Evolutionary conservation across 257 asterid genomes (phyloP).

Genomic region (Solanum rostratum): DNA sequence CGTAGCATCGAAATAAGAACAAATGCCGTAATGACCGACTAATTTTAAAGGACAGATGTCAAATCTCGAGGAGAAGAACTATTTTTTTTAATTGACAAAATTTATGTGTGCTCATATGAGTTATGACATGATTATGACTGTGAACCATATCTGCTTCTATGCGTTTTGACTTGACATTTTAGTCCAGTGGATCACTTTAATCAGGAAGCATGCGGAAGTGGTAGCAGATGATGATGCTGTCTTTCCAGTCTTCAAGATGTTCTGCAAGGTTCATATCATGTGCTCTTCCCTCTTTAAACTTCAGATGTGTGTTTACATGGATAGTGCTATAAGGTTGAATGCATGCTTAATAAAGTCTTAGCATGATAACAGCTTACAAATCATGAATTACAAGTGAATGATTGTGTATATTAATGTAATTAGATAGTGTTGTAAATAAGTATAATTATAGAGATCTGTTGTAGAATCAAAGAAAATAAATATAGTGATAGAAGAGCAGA

Average conservation of each 20-base stretch:
- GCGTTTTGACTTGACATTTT: background rate
- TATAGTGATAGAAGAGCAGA: too few relatives aligned
- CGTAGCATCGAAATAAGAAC: too few relatives aligned
- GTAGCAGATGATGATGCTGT: constrained; percentile 63
- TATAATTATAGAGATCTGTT: too few relatives aligned
- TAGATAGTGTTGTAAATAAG: too few relatives aligned
- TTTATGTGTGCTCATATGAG: background rate
- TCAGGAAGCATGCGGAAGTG: constrained; percentile 71
- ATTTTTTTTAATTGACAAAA: background rate
- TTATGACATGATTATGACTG: background rate
- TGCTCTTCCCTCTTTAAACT: background rate
- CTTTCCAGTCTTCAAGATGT: constrained; percentile 55
- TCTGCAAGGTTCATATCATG: constrained; percentile 56
- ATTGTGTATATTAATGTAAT: too few relatives aligned
- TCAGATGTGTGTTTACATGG: background rate
- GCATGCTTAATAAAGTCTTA: background rate
- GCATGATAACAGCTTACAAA: too few relatives aligned
- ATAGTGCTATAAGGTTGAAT: background rate
- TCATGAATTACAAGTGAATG: too few relatives aligned
- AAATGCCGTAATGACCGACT: background rate
- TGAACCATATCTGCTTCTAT: background rate
- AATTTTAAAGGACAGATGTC: background rate
- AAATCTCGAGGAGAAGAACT: background rate
- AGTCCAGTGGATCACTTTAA: constrained; percentile 84
- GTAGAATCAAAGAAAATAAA: too few relatives aligned